These are phyloP conservation scores for Mortierella hygrophila DNA, from an alignment of 192 early-diverging fungal species.

Conservation along the genomic window DNA sequence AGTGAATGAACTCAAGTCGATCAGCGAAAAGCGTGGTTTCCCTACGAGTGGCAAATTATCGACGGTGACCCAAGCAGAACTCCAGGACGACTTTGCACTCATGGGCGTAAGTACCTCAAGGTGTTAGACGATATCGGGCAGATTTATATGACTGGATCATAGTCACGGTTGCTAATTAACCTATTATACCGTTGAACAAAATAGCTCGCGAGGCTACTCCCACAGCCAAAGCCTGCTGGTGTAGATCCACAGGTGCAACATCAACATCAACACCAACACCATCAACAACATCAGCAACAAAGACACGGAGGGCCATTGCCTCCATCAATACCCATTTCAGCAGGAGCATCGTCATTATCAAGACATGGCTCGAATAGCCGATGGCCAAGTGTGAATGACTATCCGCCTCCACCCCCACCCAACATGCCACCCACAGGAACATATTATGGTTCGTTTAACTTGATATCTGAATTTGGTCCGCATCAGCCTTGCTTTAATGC, in stretches of 20 bases:
- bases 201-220: constrained; percentile 29
- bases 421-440: constrained; percentile 22
- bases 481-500: neutral
- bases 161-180: neutral
- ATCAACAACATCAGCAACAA: neutral
- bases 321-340: constrained; percentile 30
- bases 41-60: constrained; percentile 46
- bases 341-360: neutral
- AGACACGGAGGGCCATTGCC: constrained; percentile 2
- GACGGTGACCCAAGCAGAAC: constrained; percentile 38
- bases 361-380: constrained; percentile 2
- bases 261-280: neutral
- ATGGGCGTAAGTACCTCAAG: constrained; percentile 50
- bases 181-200: neutral
- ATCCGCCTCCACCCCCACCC: constrained; percentile 12
- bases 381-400: constrained; percentile 26
- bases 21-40: constrained; percentile 58
- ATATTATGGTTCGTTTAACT: constrained; percentile 26
- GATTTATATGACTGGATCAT: neutral
- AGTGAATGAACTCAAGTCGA: constrained; percentile 55
- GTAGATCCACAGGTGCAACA: neutral
- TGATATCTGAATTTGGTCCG: neutral
- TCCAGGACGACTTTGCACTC: constrained; percentile 59
- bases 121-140: neutral
- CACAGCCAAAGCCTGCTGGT: neutral